Percentiles rank a stretch among this genome's conserved stretches.
phyloP scores from a whole-genome alignment of 208 protist species.

The Wallacemonas sp. region DNA sequence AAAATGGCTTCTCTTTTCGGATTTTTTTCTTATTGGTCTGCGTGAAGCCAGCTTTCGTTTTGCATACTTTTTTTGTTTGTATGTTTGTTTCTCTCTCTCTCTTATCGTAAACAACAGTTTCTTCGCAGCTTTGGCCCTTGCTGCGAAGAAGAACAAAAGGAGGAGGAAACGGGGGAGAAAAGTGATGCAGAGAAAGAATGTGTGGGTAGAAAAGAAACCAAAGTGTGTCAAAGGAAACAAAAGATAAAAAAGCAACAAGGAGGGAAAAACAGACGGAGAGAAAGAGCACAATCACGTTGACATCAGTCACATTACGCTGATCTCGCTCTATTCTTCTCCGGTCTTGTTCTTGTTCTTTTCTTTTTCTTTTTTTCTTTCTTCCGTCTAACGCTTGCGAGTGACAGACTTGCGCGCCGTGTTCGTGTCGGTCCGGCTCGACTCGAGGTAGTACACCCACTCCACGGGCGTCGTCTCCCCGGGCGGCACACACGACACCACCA shows the following conservation, averaged over 20 bases:
- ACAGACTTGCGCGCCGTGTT: constrained; percentile 16
- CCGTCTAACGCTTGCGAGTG: constrained; percentile 1
- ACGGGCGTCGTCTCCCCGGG: constrained; percentile 50
- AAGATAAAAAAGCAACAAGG: not conserved
- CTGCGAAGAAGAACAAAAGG: constrained; percentile 8
- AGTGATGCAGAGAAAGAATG: no score
- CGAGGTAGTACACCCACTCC: constrained; percentile 91
- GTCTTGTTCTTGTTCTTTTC: not conserved
- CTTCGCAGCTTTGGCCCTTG: constrained; percentile 12
- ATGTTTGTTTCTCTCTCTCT: no score
- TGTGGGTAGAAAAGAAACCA: constrained; percentile 6
- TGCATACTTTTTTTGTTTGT: no score
- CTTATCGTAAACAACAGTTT: no score
- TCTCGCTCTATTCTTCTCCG: not conserved
- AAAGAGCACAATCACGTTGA: not conserved
- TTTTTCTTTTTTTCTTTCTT: not conserved
- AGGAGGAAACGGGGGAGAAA: not conserved
- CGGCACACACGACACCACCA: constrained; percentile 47
- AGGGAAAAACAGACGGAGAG: constrained; percentile 18
- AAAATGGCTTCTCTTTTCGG: no score
- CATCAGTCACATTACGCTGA: no score
- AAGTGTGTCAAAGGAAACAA: constrained; percentile 1
- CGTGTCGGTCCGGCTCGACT: constrained; percentile 27
- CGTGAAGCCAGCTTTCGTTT: no score
- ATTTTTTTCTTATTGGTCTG: no score